phyloP scores from a whole-genome alignment of 768 basidiomycete species.

The Termitomyces sp. region DNA sequence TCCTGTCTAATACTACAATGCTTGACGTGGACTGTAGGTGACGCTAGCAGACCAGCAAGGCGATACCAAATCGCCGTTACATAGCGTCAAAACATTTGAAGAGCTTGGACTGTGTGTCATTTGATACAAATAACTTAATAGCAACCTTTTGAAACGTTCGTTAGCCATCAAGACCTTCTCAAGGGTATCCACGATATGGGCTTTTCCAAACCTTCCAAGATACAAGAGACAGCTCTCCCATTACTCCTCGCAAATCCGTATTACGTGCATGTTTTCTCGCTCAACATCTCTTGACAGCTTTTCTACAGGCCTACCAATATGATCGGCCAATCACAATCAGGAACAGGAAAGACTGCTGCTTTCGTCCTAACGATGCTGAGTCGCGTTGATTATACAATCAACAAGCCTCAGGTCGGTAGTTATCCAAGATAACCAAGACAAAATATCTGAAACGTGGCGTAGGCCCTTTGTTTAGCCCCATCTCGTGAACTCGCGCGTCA shows the following conservation, averaged over 20 bases:
- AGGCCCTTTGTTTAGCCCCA: slow-evolving; percentile 97
- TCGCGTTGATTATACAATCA: slow-evolving; percentile 78
- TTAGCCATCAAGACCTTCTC: slow-evolving; percentile 78
- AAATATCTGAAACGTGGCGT: not conserved
- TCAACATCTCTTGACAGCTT: not conserved
- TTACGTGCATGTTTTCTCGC: not conserved
- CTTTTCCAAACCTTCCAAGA: slow-evolving; percentile 97
- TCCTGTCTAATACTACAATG: not conserved
- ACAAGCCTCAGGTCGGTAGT: slow-evolving; percentile 71
- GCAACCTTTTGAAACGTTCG: not conserved
- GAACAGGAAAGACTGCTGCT: slow-evolving; percentile 98
- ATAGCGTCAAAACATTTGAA: slow-evolving; percentile 91
- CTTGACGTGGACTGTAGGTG: slow-evolving; percentile 45
- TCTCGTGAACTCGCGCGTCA: slow-evolving; percentile 96
- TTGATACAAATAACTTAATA: not conserved
- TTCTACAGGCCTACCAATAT: slow-evolving; percentile 87
- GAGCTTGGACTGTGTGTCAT: slow-evolving; percentile 84
- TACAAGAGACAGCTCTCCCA: slow-evolving; percentile 95
- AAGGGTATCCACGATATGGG: slow-evolving; percentile 95
- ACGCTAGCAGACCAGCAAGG: slow-evolving; percentile 95
- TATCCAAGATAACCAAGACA: not conserved
- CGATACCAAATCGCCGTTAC: slow-evolving; percentile 94
- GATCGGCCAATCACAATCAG: slow-evolving; percentile 99
- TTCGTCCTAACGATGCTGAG: slow-evolving; percentile 98
- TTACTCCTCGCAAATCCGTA: slow-evolving; percentile 88